phyloP scores from a whole-genome alignment of 2,329 filamentous ascomycete species.

The Acrodontium crateriforme region DNA sequence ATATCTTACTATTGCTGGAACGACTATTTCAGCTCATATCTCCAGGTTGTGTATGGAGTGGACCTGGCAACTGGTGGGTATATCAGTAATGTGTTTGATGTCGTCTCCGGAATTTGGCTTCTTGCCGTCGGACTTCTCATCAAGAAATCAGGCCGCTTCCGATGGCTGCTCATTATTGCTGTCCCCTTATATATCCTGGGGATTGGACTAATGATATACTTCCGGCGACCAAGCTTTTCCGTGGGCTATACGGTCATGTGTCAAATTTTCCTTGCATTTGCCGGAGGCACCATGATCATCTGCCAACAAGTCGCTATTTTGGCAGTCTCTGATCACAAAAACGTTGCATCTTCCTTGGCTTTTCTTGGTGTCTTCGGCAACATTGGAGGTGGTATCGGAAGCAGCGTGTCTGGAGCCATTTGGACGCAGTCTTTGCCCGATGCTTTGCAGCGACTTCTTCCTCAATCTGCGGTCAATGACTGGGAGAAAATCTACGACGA shows the following conservation, averaged over 20 bases:
- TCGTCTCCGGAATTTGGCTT: constrained; percentile 18
- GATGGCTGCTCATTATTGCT: constrained; percentile 17
- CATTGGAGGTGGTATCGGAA: constrained; percentile 23
- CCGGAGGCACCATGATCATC: constrained; percentile 31
- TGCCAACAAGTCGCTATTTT: constrained; percentile 22
- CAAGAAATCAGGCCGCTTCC: constrained; percentile 21
- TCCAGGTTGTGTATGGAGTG: constrained; percentile 26
- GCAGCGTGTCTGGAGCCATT: constrained; percentile 20
- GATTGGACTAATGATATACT: constrained; percentile 15
- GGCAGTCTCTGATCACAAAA: constrained; percentile 18
- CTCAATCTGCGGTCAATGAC: constrained; percentile 22
- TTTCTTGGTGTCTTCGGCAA: constrained; percentile 20
- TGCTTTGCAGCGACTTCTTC: constrained; percentile 28
- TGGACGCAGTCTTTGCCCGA: constrained; percentile 19
- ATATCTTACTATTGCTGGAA: constrained; percentile 24
- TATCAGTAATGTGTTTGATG: constrained; percentile 25
- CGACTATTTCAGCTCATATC: constrained; percentile 27
- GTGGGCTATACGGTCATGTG: constrained; percentile 38
- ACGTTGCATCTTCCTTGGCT: constrained; percentile 24
- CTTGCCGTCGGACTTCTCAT: constrained; percentile 20
- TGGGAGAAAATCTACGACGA: constrained; percentile 23
- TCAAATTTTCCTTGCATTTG: constrained; percentile 40
- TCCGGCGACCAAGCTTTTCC: constrained; percentile 19
- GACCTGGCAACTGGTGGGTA: constrained; percentile 21
- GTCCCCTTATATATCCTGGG: constrained; percentile 20